Conservation (phyloP, 2,329 filamentous ascomycete genomes). For the Colletotrichum viniferum region DNA sequence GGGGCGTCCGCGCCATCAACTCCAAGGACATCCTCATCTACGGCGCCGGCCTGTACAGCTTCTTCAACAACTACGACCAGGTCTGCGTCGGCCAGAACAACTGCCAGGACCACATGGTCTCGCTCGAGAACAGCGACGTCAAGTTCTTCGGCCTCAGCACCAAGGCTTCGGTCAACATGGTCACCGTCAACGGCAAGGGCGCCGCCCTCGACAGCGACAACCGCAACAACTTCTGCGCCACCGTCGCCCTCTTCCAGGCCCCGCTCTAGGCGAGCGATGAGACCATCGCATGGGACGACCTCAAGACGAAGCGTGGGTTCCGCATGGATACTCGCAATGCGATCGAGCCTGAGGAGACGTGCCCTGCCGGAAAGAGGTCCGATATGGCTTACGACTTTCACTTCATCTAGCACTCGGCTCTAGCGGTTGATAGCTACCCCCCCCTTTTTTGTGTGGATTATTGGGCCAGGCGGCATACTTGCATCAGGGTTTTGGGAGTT, state of each 20-base stretch:
- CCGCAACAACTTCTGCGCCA: constrained; percentile 68
- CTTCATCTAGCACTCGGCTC: not conserved
- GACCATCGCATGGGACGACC: not conserved
- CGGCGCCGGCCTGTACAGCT: constrained; percentile 78
- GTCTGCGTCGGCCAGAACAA: constrained; percentile 68
- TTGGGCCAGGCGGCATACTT: not conserved
- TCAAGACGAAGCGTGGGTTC: not conserved
- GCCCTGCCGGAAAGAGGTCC: not conserved
- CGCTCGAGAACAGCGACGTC: constrained; percentile 67
- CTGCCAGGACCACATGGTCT: constrained; percentile 81
- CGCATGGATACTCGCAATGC: not conserved
- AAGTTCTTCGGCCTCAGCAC: constrained; percentile 74
- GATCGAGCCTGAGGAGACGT: not conserved
- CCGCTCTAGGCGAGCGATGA: constrained; percentile 4
- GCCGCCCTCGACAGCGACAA: constrained; percentile 64
- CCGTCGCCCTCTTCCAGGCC: constrained; percentile 55
- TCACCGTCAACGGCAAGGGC: constrained; percentile 63
- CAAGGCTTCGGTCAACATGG: constrained; percentile 77
- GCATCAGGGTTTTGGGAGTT: constrained; percentile 1
- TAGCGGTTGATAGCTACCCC: not conserved
- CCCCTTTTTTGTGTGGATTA: not conserved
- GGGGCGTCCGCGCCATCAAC: constrained; percentile 74
- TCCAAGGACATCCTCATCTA: constrained; percentile 72
- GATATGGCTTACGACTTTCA: not conserved
- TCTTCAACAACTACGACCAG: constrained; percentile 83